Base-by-base conservation (phyloP, 1,284 basidiomycete genomes). In the Ganoderma meredithae region DNA sequence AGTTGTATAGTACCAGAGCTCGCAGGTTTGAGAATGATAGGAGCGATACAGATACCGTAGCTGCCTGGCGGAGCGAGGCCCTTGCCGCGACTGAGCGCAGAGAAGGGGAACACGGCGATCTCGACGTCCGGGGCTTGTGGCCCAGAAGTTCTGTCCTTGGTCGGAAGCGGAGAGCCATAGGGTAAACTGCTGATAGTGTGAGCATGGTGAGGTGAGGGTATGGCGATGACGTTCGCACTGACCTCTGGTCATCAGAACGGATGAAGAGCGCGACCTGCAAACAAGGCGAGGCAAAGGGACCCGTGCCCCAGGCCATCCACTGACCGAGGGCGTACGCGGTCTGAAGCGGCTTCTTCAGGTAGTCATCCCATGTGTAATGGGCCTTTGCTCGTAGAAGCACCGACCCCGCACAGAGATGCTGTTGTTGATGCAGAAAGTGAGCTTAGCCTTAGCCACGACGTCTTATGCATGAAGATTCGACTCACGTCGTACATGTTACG, bases 401-500 rank as follows among this genome's bases (percentile, higher is more conserved):
- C 4, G 78, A 69, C 2, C 78, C 79, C 2, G 74, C 64, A 12
- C 74, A 71, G 36, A 79, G 58, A 56, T 81, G 80, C 79, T 81
- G 39, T n/a, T 27, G 27, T 47, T 15, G 17, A 39, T 44, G n/a
- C 12, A 15, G 1, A 6, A 9, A 40, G 33, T 33, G 17, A 22
- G 39, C 41, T 43, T 17, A 43, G 15, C 41, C 15, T 43, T 15
- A 13, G 13, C 17, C 41, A 43, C 3, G 41, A 17, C 15, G 3
- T 6, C 17, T 13, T 17, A 13, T 43, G 41, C 41, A 40, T 55
- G 41, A 10, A 56, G 17, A 58, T 9, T 43, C 41, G 1, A 41
- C 81, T 67, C 60, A 84, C 82, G 67, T 83, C 79, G n/a, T 68
- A 70, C 40, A 82, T 67, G 55, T 86, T 84, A 71, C 82, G 78